Base-by-base conservation (phyloP, 805 yeast species). In the Zygoascus ofunaensis region DNA sequence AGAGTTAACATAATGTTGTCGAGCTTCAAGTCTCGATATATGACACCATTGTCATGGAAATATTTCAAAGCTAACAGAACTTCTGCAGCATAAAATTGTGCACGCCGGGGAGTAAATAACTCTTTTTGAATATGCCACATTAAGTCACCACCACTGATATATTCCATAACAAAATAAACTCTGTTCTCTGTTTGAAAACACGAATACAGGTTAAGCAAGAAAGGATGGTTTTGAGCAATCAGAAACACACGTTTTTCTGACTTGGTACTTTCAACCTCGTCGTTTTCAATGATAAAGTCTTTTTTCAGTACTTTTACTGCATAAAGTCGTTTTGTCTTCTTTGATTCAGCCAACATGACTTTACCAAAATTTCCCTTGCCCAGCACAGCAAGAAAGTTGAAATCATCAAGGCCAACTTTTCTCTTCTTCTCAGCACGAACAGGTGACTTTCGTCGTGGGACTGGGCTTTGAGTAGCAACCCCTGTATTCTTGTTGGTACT, bases 291-390 rank as follows among this genome's bases (percentile, higher is more conserved):
- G 50, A 92, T 87, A 63, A 87, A 87, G 56, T 90, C 97, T 64
- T 92, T 92, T 73, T 92, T 92, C 64, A 92, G 74, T 21, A 92
- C 97, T 66, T 92, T 92, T 46, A 92, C 89, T 22, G 99, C 99
- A 68, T 96, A 92, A 45, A 92, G 65, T 45, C 78, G 76, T 43
- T 77, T 75, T 0, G 90, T 79, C 49, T 80, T 82, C 59, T 90
- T 80, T 14, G 95, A 84, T 65, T 90, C 95, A 1, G 97, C 97
- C 54, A 92, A 74, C 89, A 92, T 86, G 45, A 92, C 98, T 61
- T 92, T 92, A 65, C 99, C 99, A 62, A 92, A 92, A 63, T 92
- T 92, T 67, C 99, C 99, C 62, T 89, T 92, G 56, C 99, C 99
- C 47, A 92, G 73, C 7, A 92, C 98, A 7, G 97, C 94, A 54